Conservation (phyloP, 805 yeast genomes). For the Grigorovia transvaalensis region DNA sequence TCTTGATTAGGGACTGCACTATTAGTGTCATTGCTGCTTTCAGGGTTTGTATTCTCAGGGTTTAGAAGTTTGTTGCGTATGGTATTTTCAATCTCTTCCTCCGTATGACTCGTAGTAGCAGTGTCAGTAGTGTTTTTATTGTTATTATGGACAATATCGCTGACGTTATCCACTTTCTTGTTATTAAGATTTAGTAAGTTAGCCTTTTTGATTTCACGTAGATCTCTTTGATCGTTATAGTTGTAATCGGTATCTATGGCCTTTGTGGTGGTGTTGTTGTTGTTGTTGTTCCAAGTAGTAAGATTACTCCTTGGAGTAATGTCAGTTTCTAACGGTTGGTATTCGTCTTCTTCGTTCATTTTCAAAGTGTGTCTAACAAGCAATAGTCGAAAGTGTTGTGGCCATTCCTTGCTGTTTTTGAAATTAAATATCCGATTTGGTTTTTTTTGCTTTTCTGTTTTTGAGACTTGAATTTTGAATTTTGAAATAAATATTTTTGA, state of each 20-base stretch:
- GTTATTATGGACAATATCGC: background rate
- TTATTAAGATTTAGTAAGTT: background rate
- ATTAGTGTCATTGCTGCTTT: too few species aligned
- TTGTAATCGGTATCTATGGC: background rate
- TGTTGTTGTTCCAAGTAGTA: background rate
- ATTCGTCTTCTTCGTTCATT: conserved; percentile 7
- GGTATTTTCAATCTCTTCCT: too few species aligned
- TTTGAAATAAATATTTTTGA: too few species aligned
- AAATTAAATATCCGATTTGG: background rate
- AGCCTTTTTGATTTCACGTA: background rate
- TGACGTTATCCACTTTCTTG: background rate
- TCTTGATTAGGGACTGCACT: too few species aligned
- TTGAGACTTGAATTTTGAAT: too few species aligned
- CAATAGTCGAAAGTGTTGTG: background rate
- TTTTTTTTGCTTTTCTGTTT: too few species aligned
- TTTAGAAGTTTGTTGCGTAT: too few species aligned
- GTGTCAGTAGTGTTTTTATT: background rate
- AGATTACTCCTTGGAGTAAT: conserved; percentile 1
- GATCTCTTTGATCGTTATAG: background rate
- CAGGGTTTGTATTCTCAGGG: too few species aligned
- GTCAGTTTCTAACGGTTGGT: conserved; percentile 13
- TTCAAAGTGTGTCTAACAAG: background rate
- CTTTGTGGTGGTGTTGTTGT: too few species aligned
- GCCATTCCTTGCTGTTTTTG: background rate
- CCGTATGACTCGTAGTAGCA: background rate